Conservation (phyloP, 257 asterid genomes). For the Primulina eburnea region DNA sequence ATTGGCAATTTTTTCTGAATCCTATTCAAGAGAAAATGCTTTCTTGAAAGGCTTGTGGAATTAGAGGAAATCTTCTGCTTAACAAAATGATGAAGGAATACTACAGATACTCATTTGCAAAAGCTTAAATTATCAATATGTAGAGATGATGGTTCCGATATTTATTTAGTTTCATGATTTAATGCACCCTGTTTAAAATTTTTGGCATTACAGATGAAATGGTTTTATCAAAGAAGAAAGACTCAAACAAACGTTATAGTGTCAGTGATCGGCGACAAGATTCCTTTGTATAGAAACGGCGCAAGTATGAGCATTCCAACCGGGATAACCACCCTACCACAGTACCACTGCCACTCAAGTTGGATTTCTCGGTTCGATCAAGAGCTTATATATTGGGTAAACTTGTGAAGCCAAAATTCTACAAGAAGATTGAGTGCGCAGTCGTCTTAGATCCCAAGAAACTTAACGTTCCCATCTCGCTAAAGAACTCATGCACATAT, state of each 20-base stretch:
- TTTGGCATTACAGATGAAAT: constrained; percentile 51
- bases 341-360: constrained; percentile 55
- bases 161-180: neutral
- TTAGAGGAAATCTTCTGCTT: neutral
- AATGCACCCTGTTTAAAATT: constrained; percentile 1
- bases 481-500: constrained; percentile 66
- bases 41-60: neutral
- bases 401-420: constrained; percentile 78
- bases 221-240: constrained; percentile 67
- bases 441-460: constrained; percentile 51
- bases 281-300: constrained; percentile 83
- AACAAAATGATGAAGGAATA: neutral
- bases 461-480: constrained; percentile 44
- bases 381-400: constrained; percentile 78
- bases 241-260: constrained; percentile 46
- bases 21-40: neutral
- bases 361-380: constrained; percentile 61
- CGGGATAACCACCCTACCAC: constrained; percentile 54
- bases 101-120: neutral
- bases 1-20: neutral
- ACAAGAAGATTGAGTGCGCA: constrained; percentile 56
- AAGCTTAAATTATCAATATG: neutral
- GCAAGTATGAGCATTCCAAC: constrained; percentile 62
- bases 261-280: constrained; percentile 60
- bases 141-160: neutral